phyloP scores from a whole-genome alignment of 169 alveolate species.

The Cryptosporidium parvum region DNA sequence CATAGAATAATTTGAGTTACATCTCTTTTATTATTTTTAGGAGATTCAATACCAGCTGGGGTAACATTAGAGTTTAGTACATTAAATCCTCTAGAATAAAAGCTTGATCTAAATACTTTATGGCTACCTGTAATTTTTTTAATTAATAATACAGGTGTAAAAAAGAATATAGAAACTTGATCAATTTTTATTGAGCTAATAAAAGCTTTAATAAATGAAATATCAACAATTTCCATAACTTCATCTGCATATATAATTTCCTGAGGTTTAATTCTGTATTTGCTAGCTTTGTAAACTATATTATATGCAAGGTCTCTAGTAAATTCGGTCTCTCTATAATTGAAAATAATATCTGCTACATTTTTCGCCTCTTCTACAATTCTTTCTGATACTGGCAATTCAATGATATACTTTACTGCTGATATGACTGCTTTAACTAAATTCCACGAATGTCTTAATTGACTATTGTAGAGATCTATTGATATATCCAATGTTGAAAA shows the following conservation, averaged over 20 bases:
- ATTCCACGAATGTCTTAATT: conserved; percentile 27
- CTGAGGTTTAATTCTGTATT: conserved; percentile 26
- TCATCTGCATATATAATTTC: conserved; percentile 49
- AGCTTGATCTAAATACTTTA: conserved; percentile 6
- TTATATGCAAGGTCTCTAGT: conserved; percentile 48
- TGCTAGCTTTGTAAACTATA: conserved; percentile 41
- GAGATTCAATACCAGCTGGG: background rate
- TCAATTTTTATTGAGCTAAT: conserved; percentile 28
- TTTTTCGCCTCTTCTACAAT: conserved; percentile 1
- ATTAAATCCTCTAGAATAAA: background rate
- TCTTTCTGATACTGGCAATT: conserved; percentile 16
- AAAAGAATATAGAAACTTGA: conserved; percentile 23
- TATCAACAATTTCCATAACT: conserved; percentile 28
- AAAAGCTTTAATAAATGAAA: conserved; percentile 12
- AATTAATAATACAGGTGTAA: background rate
- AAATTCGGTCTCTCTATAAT: conserved; percentile 59
- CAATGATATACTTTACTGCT: conserved; percentile 13
- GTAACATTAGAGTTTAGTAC: background rate
- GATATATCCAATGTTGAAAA: conserved; percentile 47
- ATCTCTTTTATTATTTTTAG: background rate
- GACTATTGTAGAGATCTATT: conserved; percentile 21
- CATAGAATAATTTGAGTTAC: background rate
- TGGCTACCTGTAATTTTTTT: background rate
- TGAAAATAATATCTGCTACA: conserved; percentile 23
- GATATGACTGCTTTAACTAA: conserved; percentile 28